Evolutionary conservation across 805 yeast species (phyloP).

Genomic region (Candida multigemmis): DNA sequence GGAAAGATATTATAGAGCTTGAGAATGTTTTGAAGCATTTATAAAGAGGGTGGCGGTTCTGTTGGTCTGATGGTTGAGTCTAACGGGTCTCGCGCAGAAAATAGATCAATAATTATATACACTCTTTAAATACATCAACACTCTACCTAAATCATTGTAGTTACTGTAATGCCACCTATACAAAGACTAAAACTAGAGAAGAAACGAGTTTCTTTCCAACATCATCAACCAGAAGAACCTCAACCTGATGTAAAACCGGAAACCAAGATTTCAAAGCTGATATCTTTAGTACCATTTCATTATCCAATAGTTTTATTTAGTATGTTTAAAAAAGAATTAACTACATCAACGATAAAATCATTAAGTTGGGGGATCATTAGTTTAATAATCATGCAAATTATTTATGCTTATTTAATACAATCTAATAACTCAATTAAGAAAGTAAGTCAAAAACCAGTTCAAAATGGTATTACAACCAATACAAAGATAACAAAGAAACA

Average conservation of each 20-base stretch:
- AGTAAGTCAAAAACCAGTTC: constrained; percentile 1
- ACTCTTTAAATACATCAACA: too few species aligned
- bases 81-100: too few species aligned
- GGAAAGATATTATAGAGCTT: constrained; percentile 57
- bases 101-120: too few species aligned
- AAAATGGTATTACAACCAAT: background rate
- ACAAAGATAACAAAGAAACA: constrained; percentile 4
- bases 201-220: too few species aligned
- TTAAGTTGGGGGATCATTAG: constrained; percentile 17
- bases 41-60: too few species aligned
- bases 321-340: constrained; percentile 22
- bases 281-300: constrained; percentile 22
- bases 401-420: constrained; percentile 13
- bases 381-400: constrained; percentile 13
- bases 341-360: constrained; percentile 10
- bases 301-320: constrained; percentile 13
- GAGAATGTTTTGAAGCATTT: constrained; percentile 37
- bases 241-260: too few species aligned
- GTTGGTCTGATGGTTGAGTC: too few species aligned
- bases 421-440: constrained; percentile 2
- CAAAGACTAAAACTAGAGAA: too few species aligned
- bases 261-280: too few species aligned
- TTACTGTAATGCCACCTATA: too few species aligned
- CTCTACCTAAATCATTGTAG: too few species aligned
- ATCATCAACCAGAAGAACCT: too few species aligned